phyloP scores from a whole-genome alignment of 306 rosid species.

The Abrus pulchellus region DNA sequence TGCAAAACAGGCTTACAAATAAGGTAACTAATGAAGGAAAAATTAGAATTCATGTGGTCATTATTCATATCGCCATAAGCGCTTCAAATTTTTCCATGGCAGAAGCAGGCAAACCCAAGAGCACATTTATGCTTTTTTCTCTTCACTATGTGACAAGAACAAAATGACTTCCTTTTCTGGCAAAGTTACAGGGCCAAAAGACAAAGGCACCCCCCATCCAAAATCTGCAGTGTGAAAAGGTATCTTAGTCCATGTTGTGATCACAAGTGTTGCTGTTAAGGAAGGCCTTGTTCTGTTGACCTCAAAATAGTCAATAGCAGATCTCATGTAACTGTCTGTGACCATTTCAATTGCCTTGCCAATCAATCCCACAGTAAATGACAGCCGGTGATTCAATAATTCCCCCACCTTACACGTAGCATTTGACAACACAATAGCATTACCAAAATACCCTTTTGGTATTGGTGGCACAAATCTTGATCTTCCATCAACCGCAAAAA shows the following conservation, averaged over 20 bases:
- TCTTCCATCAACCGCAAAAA: slow-evolving; percentile 73
- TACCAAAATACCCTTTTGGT: slow-evolving; percentile 70
- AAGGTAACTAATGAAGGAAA: not conserved
- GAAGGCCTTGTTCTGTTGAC: slow-evolving; percentile 70
- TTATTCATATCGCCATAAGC: slow-evolving; percentile 38
- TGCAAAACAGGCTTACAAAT: not conserved
- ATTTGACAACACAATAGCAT: slow-evolving; percentile 66
- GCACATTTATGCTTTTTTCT: slow-evolving; percentile 59
- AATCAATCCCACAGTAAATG: slow-evolving; percentile 57
- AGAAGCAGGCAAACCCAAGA: slow-evolving; percentile 70
- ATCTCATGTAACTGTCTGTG: slow-evolving; percentile 66
- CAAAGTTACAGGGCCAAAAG: slow-evolving; percentile 66
- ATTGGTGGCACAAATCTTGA: slow-evolving; percentile 62
- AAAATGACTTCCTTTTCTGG: slow-evolving; percentile 69
- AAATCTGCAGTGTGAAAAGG: slow-evolving; percentile 61
- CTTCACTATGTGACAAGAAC: slow-evolving; percentile 61
- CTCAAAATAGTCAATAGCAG: slow-evolving; percentile 74
- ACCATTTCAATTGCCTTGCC: slow-evolving; percentile 60
- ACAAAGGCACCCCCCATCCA: slow-evolving; percentile 74
- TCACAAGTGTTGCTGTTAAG: slow-evolving; percentile 64
- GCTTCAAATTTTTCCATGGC: slow-evolving; percentile 66
- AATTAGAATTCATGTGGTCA: not conserved
- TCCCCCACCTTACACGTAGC: slow-evolving; percentile 59
- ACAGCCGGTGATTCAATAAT: slow-evolving; percentile 53
- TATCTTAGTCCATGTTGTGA: slow-evolving; percentile 70